Conservation (phyloP, 331 rosid genomes). For the Rosa hybrid region DNA sequence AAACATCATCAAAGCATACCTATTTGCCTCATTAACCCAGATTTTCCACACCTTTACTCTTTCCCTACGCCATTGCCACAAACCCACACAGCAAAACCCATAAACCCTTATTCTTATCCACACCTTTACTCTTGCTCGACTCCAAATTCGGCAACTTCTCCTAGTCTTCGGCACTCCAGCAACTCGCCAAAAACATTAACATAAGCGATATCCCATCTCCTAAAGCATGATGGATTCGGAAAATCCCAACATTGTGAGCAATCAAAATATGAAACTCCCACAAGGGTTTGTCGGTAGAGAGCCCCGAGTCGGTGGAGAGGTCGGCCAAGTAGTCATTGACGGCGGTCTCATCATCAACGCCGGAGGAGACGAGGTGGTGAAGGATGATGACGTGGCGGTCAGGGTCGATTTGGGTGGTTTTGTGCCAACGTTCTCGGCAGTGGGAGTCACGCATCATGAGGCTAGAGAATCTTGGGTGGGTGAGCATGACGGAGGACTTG, state of each 20-base stretch:
- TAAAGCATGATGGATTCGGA: constrained; percentile 77
- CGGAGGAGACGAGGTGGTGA: constrained; percentile 19
- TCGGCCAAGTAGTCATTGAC: constrained; percentile 59
- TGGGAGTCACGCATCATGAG: constrained; percentile 54
- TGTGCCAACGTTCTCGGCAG: constrained; percentile 77
- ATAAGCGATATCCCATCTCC: constrained; percentile 90
- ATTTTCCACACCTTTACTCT: constrained; percentile 24
- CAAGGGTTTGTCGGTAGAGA: constrained; percentile 62
- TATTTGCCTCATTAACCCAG: no score
- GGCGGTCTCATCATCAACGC: constrained; percentile 27
- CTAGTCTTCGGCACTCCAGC: constrained; percentile 46
- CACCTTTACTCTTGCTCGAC: constrained; percentile 8
- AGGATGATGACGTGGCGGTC: constrained; percentile 49
- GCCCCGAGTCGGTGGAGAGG: constrained; percentile 29
- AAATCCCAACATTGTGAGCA: constrained; percentile 53
- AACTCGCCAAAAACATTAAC: constrained; percentile 66
- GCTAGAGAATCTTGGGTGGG: constrained; percentile 73
- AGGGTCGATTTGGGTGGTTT: neutral
- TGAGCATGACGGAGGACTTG: constrained; percentile 44
- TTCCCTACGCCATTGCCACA: constrained; percentile 8
- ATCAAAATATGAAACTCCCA: constrained; percentile 78
- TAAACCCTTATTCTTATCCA: neutral
- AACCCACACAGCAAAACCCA: constrained; percentile 27
- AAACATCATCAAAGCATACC: no score
- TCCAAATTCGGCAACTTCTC: constrained; percentile 27